Percentiles rank a stretch among this genome's conserved stretches.
These are phyloP conservation scores for Kalaharituber pfeilii DNA, from an alignment of 2,329 filamentous ascomycete genomes.

Conservation along the genomic window DNA sequence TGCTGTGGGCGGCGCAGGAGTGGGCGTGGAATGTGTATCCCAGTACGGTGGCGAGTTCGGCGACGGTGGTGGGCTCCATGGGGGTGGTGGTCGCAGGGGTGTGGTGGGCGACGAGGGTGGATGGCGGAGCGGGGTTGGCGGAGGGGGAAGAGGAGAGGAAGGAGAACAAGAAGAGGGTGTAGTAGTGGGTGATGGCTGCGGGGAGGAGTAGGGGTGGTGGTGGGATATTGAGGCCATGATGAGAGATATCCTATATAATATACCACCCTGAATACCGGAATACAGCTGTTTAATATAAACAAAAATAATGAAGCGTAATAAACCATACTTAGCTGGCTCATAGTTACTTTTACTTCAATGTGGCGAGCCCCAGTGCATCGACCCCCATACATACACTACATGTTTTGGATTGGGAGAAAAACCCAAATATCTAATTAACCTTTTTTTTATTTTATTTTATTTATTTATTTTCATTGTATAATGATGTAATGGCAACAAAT, in stretches of 20 bases:
- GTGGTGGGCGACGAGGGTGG: conserved; percentile 34
- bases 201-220: not conserved
- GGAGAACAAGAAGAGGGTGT: not conserved
- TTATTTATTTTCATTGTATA: not conserved
- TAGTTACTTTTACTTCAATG: too few species aligned
- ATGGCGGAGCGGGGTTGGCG: conserved; percentile 7
- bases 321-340: too few species aligned
- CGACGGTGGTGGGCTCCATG: conserved; percentile 52
- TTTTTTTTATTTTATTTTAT: conserved; percentile 1
- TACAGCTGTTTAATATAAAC: too few species aligned
- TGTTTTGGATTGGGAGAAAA: not conserved
- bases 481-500: not conserved
- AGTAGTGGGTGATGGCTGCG: conserved; percentile 1
- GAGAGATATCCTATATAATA: too few species aligned
- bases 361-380: too few species aligned
- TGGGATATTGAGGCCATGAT: too few species aligned
- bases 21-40: conserved; percentile 91
- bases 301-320: too few species aligned
- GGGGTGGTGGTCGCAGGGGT: conserved; percentile 46
- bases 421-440: not conserved
- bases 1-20: conserved; percentile 62
- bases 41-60: conserved; percentile 50
- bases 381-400: not conserved
- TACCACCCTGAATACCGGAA: too few species aligned
- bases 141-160: conserved; percentile 4